Percentiles rank a stretch among this genome's conserved stretches.
Conservation (phyloP, 129 eudicot species). For the Calendula officinalis region DNA sequence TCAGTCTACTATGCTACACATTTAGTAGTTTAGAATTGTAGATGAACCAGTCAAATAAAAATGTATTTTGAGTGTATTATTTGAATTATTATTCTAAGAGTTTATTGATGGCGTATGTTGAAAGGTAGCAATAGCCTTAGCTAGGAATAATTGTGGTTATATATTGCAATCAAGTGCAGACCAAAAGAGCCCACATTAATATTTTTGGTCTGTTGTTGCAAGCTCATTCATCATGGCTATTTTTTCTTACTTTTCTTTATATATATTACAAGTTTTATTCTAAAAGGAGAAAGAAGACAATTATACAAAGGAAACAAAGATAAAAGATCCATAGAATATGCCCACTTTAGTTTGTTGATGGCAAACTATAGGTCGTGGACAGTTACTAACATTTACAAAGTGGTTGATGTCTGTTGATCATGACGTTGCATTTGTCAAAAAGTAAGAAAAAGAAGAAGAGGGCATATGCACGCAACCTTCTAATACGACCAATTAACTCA, state of each 20-base stretch:
- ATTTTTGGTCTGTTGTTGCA: constrained; percentile 39
- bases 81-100: neutral
- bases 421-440: neutral
- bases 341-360: constrained; percentile 9
- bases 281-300: constrained; percentile 29
- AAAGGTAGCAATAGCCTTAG: constrained; percentile 20
- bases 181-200: constrained; percentile 36
- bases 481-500: constrained; percentile 15
- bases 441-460: constrained; percentile 1
- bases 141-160: constrained; percentile 31
- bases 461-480: constrained; percentile 18
- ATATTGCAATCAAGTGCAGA: constrained; percentile 30
- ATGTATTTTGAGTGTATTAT: neutral
- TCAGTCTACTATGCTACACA: too few species aligned
- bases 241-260: constrained; percentile 10
- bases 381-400: neutral
- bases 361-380: constrained; percentile 7
- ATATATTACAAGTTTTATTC: neutral
- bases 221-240: constrained; percentile 24
- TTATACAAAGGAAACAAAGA: constrained; percentile 22
- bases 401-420: constrained; percentile 2
- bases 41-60: too few species aligned
- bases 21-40: too few species aligned
- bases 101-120: constrained; percentile 26
- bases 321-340: constrained; percentile 15